A percentile compares a stretch with the other conserved stretches of the same genome.
Evolutionary conservation across 495 filamentous ascomycete genomes (phyloP).

Genomic region (Collariella sp.): DNA sequence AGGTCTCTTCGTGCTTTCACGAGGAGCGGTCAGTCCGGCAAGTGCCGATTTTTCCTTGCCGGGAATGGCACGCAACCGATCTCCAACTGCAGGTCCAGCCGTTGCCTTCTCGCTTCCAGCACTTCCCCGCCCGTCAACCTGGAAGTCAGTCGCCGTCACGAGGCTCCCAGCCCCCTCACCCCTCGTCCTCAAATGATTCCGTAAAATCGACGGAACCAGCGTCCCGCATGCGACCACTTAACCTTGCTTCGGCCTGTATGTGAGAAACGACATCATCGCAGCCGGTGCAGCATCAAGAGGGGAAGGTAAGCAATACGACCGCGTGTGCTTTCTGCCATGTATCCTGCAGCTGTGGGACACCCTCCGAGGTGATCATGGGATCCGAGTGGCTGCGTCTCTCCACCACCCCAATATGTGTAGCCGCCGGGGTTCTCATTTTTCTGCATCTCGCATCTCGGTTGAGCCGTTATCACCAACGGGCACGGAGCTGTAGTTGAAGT

Average conservation of each 20-base stretch:
- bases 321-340: not conserved
- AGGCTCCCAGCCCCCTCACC: too few species aligned
- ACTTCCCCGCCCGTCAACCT: not conserved
- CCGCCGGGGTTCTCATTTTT: conserved; percentile 11
- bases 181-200: too few species aligned
- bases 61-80: not conserved
- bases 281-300: not conserved
- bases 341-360: not conserved
- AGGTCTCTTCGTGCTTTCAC: too few species aligned
- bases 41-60: too few species aligned
- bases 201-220: not conserved
- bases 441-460: not conserved
- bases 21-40: not conserved
- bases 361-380: not conserved
- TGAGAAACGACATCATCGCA: conserved; percentile 20
- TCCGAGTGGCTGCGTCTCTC: not conserved
- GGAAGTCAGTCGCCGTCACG: conserved; percentile 1
- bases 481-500: not conserved
- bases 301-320: not conserved
- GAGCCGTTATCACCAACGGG: too few species aligned
- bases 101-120: not conserved
- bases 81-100: not conserved
- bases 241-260: conserved; percentile 37
- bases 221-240: conserved; percentile 32
- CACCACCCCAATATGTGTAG: not conserved